Conservation (phyloP, 495 filamentous ascomycete genomes). For the Penicillium mononematosum region DNA sequence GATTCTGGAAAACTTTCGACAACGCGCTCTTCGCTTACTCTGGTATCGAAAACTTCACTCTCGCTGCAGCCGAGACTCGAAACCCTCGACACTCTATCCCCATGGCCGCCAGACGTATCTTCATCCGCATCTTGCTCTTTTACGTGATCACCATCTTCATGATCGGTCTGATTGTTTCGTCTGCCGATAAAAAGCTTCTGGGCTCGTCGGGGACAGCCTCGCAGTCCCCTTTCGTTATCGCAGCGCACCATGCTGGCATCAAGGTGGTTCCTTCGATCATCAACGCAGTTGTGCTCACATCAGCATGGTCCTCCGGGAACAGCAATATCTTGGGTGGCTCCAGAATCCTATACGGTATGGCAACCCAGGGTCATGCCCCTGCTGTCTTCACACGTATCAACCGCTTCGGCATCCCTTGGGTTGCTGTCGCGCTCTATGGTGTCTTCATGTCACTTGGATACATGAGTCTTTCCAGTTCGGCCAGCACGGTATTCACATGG, state of each 20-base stretch:
- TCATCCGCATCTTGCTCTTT: conserved; percentile 42
- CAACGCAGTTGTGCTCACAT: conserved; percentile 49
- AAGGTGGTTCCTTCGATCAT: conserved; percentile 49
- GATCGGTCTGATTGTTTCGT: conserved; percentile 46
- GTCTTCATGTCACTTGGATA: conserved; percentile 56
- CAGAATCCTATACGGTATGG: conserved; percentile 45
- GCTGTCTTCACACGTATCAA: conserved; percentile 52
- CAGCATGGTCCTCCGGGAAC: conserved; percentile 43
- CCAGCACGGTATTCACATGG: conserved; percentile 58
- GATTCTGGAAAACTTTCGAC: conserved; percentile 56
- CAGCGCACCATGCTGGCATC: conserved; percentile 35
- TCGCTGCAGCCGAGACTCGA: conserved; percentile 47
- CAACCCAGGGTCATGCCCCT: conserved; percentile 42
- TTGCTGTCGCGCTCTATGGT: conserved; percentile 46
- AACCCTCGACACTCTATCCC: conserved; percentile 40
- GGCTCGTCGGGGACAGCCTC: conserved; percentile 30
- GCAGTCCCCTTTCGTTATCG: conserved; percentile 57
- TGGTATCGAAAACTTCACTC: conserved; percentile 51
- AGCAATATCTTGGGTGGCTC: conserved; percentile 51
- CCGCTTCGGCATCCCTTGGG: conserved; percentile 58
- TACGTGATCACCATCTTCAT: conserved; percentile 44
- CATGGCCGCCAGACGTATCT: conserved; percentile 40
- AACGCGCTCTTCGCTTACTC: conserved; percentile 57
- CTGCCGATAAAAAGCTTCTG: conserved; percentile 48
- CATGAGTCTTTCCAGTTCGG: conserved; percentile 51